Percentiles rank a stretch among this genome's conserved stretches.
Conservation (phyloP, 768 basidiomycete species). For the Cystofilobasidium bisporidii region DNA sequence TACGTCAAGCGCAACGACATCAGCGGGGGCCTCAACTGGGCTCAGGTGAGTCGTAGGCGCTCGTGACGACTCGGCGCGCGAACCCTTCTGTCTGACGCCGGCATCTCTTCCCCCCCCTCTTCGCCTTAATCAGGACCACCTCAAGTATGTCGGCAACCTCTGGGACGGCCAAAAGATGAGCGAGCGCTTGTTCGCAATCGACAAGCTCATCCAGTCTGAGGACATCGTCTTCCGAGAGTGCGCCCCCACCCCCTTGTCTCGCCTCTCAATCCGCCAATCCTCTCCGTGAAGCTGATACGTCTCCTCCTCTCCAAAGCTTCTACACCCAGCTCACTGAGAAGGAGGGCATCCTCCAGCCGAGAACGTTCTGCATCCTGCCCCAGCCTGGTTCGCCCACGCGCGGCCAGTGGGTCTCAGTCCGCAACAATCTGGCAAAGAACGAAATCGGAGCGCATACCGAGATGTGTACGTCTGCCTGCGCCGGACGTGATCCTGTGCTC, state of each 20-base stretch:
- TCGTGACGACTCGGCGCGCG: neutral
- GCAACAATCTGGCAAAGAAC: conserved; percentile 59
- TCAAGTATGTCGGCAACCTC: conserved; percentile 75
- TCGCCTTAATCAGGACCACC: conserved; percentile 50
- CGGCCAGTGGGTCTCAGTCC: conserved; percentile 52
- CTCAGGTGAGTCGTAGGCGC: conserved; percentile 10
- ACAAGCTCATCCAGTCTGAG: conserved; percentile 52
- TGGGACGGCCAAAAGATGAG: conserved; percentile 67
- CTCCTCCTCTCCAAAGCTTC: conserved; percentile 48
- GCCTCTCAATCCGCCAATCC: neutral
- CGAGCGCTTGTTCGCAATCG: conserved; percentile 53
- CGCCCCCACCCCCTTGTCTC: conserved; percentile 35
- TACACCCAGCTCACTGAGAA: conserved; percentile 67
- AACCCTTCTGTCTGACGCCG: neutral
- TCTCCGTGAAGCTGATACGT: neutral
- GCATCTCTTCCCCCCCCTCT: neutral
- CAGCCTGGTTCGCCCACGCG: conserved; percentile 44
- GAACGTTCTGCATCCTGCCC: conserved; percentile 75
- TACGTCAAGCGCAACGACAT: conserved; percentile 26
- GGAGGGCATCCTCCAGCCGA: conserved; percentile 50
- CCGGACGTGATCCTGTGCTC: neutral
- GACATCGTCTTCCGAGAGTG: conserved; percentile 66
- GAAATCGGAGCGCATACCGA: conserved; percentile 78
- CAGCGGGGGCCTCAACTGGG: conserved; percentile 20
- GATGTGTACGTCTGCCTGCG: conserved; percentile 50